phyloP scores from a whole-genome alignment of 2,329 filamentous ascomycete species.

The Endothia cerciana region DNA sequence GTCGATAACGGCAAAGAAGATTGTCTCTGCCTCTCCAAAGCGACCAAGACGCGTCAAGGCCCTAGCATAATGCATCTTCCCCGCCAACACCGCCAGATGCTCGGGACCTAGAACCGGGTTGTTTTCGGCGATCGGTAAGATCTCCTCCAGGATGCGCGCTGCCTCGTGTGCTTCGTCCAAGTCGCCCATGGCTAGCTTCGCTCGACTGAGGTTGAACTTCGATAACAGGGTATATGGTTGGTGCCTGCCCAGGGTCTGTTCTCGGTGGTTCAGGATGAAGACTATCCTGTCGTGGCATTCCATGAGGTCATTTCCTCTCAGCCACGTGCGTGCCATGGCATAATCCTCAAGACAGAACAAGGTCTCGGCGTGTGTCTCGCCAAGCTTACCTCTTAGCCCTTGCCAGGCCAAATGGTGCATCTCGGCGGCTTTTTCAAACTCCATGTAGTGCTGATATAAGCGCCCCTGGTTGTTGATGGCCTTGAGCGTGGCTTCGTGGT shows the following conservation, averaged over 20 bases:
- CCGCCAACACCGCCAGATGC: slow-evolving; percentile 28
- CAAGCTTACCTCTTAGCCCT: background rate
- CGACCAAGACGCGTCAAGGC: slow-evolving; percentile 22
- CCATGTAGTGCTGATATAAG: background rate
- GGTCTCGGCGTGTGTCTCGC: slow-evolving; percentile 1
- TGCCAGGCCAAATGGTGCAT: background rate
- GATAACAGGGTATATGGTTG: slow-evolving; percentile 29
- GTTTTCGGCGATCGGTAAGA: slow-evolving; percentile 20
- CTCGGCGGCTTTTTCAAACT: background rate
- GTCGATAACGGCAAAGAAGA: slow-evolving; percentile 21
- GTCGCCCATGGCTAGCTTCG: slow-evolving; percentile 20
- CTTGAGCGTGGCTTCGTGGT: background rate
- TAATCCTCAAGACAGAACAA: background rate
- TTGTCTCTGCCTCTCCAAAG: slow-evolving; percentile 25
- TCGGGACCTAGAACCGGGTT: slow-evolving; percentile 24
- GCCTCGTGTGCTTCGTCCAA: slow-evolving; percentile 20
- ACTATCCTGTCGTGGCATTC: slow-evolving; percentile 24
- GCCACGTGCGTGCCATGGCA: background rate
- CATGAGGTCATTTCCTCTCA: slow-evolving; percentile 7
- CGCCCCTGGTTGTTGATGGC: background rate
- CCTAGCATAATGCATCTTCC: slow-evolving; percentile 27
- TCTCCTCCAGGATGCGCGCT: slow-evolving; percentile 15
- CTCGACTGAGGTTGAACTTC: slow-evolving; percentile 19
- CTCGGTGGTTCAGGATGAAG: slow-evolving; percentile 27
- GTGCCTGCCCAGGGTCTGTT: slow-evolving; percentile 27